Evolutionary conservation across 495 filamentous ascomycete species (phyloP).

Genomic region (Chaetomidium leptoderma): DNA sequence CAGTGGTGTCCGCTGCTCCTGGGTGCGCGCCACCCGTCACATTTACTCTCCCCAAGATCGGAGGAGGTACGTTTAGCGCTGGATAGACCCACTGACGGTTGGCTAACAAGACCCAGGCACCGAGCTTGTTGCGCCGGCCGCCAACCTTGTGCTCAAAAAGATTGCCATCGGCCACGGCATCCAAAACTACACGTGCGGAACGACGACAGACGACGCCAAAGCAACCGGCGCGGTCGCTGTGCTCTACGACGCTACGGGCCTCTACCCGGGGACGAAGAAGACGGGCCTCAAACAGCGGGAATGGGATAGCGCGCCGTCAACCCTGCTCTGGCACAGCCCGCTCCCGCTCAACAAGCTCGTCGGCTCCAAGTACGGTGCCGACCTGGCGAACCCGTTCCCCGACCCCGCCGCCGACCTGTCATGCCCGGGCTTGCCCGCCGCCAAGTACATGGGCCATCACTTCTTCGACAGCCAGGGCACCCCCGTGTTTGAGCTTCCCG

Average conservation of each 20-base stretch:
- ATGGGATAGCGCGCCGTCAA: slow-evolving; percentile 34
- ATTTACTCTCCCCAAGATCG: slow-evolving; percentile 27
- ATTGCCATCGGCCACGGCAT: slow-evolving; percentile 67
- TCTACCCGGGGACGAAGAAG: slow-evolving; percentile 42
- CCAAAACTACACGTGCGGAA: slow-evolving; percentile 70
- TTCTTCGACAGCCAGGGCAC: slow-evolving; percentile 53
- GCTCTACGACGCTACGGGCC: slow-evolving; percentile 54
- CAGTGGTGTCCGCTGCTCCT: slow-evolving; percentile 26
- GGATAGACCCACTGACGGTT: neutral
- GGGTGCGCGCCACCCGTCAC: slow-evolving; percentile 10
- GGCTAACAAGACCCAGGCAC: slow-evolving; percentile 24
- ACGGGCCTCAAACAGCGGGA: slow-evolving; percentile 23
- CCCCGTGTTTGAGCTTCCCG: slow-evolving; percentile 57
- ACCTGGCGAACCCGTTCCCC: slow-evolving; percentile 42
- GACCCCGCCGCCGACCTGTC: slow-evolving; percentile 33
- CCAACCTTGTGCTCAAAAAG: slow-evolving; percentile 51
- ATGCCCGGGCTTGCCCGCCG: slow-evolving; percentile 23
- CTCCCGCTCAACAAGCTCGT: slow-evolving; percentile 43
- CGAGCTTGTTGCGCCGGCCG: slow-evolving; percentile 46
- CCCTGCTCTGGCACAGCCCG: slow-evolving; percentile 30
- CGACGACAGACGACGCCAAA: slow-evolving; percentile 23
- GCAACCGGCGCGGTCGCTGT: slow-evolving; percentile 61
- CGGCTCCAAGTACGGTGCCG: slow-evolving; percentile 26
- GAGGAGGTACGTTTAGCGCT: slow-evolving; percentile 20
- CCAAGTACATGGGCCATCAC: slow-evolving; percentile 57